Conservation (phyloP, 768 basidiomycete genomes). For the Arthromyces matolae region DNA sequence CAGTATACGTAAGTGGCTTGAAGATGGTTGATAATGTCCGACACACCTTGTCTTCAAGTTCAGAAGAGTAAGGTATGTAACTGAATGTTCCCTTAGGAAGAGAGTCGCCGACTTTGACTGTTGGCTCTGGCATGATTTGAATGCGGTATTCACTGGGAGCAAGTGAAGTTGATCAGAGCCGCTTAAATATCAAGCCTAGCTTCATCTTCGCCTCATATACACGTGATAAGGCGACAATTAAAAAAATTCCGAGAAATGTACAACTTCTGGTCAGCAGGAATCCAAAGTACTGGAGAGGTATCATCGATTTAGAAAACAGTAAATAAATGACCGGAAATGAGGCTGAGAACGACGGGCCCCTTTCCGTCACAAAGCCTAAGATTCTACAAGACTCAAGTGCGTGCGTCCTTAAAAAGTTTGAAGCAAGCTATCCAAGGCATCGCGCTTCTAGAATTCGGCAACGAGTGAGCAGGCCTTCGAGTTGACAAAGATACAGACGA, state of each 20-base stretch:
- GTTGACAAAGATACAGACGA: background rate
- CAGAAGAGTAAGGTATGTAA: constrained; percentile 58
- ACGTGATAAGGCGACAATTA: too few species aligned
- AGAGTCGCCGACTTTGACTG: constrained; percentile 35
- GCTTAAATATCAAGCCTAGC: too few species aligned
- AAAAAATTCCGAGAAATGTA: too few species aligned
- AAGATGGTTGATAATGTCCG: background rate
- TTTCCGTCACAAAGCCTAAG: too few species aligned
- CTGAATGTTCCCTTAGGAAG: constrained; percentile 39
- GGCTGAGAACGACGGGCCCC: too few species aligned
- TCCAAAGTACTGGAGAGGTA: too few species aligned
- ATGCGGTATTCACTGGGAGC: constrained; percentile 2
- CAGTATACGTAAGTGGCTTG: background rate
- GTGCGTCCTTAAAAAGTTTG: background rate
- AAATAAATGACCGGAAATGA: too few species aligned
- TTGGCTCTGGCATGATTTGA: too few species aligned
- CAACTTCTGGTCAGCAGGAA: too few species aligned
- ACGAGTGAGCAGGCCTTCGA: background rate
- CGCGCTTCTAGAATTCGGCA: constrained; percentile 5
- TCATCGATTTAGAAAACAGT: too few species aligned
- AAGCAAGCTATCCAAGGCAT: background rate
- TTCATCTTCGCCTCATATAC: too few species aligned
- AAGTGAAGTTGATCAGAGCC: constrained; percentile 1
- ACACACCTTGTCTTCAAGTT: constrained; percentile 59
- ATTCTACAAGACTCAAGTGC: too few species aligned